Base-by-base conservation (phyloP, 106 monocot species). In the Apostasia ramifera region DNA sequence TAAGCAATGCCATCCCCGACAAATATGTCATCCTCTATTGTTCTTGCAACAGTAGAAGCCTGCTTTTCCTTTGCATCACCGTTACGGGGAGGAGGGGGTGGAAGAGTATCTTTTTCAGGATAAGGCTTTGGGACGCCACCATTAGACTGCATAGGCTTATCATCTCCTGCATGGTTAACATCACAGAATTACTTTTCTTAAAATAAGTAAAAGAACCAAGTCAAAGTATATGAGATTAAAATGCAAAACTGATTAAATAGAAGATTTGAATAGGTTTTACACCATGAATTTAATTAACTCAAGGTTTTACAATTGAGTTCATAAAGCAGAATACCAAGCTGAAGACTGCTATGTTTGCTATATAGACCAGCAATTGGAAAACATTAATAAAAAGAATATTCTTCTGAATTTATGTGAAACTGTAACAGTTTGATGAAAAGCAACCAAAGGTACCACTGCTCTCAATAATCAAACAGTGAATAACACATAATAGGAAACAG, bases 21-120 rank as follows among this genome's bases (percentile, higher is more conserved):
- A 92, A 97, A 97, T 68, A 97, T 92, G 55, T 92, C 92, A 8
- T 97, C 92, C 26, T 81, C 89, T 55, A 74, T 87, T 56, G 13
- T 58, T 80, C 92, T 84, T 63, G 75, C 71, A 84, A 71, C 44
- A 26, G 86, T 66, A 62, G 77, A 74, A 6, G 73, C 54, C 49
- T 79, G 69, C 63, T 87, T 84, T 49, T 83, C 85, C 67, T 67
- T 80, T 40, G 57, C 39, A 67, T 82, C 75, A 46, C n/a, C 50
- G 68, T 71, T 76, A 41, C 67, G 79, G 2, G 67, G 73, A 38
- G 86, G 84, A 12, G 87, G 88, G 44, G 84, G 82, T 1, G 88
- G 86, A 8, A 92, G 76, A 62, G 71, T 73, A 62, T 89, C 86
- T 42, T 60, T 84, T 72, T 83, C 82, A 42, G 42, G 70, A 59